Conservation (phyloP, 2,329 filamentous ascomycete species). For the Pseudomassariella vexata region DNA sequence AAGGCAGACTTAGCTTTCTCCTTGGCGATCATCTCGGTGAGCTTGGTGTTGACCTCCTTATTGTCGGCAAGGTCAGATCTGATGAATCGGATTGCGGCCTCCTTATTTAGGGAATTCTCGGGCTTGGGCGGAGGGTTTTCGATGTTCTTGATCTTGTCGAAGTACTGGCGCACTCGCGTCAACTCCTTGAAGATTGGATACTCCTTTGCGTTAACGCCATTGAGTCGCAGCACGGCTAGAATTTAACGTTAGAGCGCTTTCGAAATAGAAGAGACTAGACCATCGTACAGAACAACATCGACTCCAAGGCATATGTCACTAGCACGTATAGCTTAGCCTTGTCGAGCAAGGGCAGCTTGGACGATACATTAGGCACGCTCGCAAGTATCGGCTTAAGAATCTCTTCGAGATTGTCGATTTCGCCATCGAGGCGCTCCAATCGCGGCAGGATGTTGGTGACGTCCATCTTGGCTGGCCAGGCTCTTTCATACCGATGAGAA, state of each 20-base stretch:
- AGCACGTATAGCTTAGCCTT: slow-evolving; percentile 92
- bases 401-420: slow-evolving; percentile 74
- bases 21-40: slow-evolving; percentile 51
- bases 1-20: slow-evolving; percentile 48
- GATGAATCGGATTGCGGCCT: slow-evolving; percentile 75
- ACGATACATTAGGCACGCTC: slow-evolving; percentile 61
- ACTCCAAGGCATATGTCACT: slow-evolving; percentile 83
- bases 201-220: slow-evolving; percentile 73
- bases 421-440: slow-evolving; percentile 67
- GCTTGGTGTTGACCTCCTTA: slow-evolving; percentile 43
- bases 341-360: slow-evolving; percentile 84
- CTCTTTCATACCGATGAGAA: too few relatives aligned
- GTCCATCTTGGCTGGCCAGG: slow-evolving; percentile 34
- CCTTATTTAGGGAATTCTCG: slow-evolving; percentile 58
- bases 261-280: not conserved
- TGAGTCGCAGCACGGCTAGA: slow-evolving; percentile 66
- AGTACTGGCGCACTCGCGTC: slow-evolving; percentile 82
- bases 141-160: slow-evolving; percentile 78
- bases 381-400: slow-evolving; percentile 68
- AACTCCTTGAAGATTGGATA: slow-evolving; percentile 85
- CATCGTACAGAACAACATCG: slow-evolving; percentile 72
- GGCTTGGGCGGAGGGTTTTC: slow-evolving; percentile 58
- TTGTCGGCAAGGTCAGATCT: slow-evolving; percentile 65
- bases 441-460: slow-evolving; percentile 56
- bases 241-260: not conserved